These are phyloP conservation scores for Vitis vinifera DNA, from an alignment of 164 flowering plant species.

Conservation along the genomic window ASM3070453v1 NC_081812.1:3968001-3968500, in stretches of 20 bases:
- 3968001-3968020: conserved; percentile 90
- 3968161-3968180: background rate
- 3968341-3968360: conserved; percentile 96
- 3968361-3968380: conserved; percentile 99
- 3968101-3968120: conserved; percentile 77
- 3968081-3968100: conserved; percentile 92
- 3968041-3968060: conserved; percentile 98
- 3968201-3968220: conserved; percentile 90
- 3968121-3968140: background rate
- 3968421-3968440: conserved; percentile 65
- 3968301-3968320: conserved; percentile 90
- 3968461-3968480: background rate
- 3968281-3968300: conserved; percentile 90
- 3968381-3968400: conserved; percentile 86
- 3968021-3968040: conserved; percentile 96
- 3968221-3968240: conserved; percentile 96
- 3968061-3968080: conserved; percentile 93
- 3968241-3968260: conserved; percentile 93
- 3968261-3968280: conserved; percentile 86
- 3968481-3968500: conserved; percentile 15
- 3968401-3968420: conserved; percentile 92
- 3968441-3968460: background rate
- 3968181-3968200: conserved; percentile 4
- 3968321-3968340: conserved; percentile 93
- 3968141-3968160: background rate